Evolutionary conservation across 2,329 filamentous ascomycete genomes (phyloP).

Genomic region (Penicillium sp.): DNA sequence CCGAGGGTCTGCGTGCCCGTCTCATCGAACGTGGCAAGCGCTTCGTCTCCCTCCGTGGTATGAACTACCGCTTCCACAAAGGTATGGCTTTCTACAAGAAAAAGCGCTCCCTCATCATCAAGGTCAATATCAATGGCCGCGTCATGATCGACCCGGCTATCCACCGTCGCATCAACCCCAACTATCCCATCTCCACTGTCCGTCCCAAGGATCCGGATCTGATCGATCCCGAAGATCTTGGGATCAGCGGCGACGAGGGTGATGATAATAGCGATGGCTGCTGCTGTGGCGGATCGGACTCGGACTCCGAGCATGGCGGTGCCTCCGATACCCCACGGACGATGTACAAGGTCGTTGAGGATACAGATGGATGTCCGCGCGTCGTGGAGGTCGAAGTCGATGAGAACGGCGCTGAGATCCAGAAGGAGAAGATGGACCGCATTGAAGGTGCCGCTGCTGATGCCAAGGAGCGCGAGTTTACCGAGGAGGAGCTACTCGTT

Average conservation of each 20-base stretch:
- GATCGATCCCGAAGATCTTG: conserved; percentile 46
- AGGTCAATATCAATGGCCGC: conserved; percentile 81
- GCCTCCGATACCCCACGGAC: conserved; percentile 36
- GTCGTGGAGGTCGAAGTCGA: conserved; percentile 58
- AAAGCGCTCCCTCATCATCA: conserved; percentile 66
- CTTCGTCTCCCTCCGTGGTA: conserved; percentile 76
- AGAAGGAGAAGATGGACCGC: conserved; percentile 58
- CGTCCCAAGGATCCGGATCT: conserved; percentile 69
- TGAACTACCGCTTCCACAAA: conserved; percentile 79
- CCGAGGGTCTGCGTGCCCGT: conserved; percentile 61
- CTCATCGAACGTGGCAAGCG: conserved; percentile 81
- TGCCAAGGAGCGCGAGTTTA: conserved; percentile 58
- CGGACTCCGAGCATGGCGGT: conserved; percentile 40
- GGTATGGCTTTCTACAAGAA: conserved; percentile 84
- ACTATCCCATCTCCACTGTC: conserved; percentile 75
- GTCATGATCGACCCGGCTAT: conserved; percentile 85
- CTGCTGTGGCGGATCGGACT: conserved; percentile 40
- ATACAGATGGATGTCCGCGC: conserved; percentile 53
- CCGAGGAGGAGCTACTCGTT: conserved; percentile 79
- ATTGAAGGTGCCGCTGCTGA: conserved; percentile 43
- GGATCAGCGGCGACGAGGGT: conserved; percentile 24
- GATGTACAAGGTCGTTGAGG: conserved; percentile 56
- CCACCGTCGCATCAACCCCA: conserved; percentile 81
- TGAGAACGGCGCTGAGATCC: conserved; percentile 56
- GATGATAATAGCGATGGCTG: conserved; percentile 44